A percentile compares a stretch with the other conserved stretches of the same genome.
These are phyloP conservation scores for Rhipidocladum racemiflorum DNA, from an alignment of 176 grass and related monocot genomes.

Conservation along the genomic window DNA sequence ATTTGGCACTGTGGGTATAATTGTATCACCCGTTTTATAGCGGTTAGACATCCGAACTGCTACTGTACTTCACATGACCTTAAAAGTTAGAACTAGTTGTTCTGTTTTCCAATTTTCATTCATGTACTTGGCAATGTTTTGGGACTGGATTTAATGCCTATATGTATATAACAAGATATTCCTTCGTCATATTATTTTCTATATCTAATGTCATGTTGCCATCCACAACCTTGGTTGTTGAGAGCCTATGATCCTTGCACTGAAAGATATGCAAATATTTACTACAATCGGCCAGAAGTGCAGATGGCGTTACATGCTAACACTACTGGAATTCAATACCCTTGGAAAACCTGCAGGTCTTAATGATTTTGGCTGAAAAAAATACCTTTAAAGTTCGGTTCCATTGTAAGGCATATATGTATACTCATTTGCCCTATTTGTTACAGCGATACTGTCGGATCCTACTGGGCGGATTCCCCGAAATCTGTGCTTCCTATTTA, in stretches of 20 bases:
- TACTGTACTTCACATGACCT: neutral
- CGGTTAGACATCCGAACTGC: conserved; percentile 2
- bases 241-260: conserved; percentile 99
- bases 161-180: conserved; percentile 15
- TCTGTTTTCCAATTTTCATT: neutral
- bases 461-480: conserved; percentile 88
- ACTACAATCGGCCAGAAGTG: conserved; percentile 90
- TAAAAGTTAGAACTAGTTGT: neutral
- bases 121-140: conserved; percentile 1
- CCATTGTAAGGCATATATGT: neutral
- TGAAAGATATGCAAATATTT: conserved; percentile 70
- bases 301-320: conserved; percentile 90
- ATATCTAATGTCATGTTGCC: conserved; percentile 23
- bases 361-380: neutral
- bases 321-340: conserved; percentile 70
- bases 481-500: conserved; percentile 99
- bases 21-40: neutral
- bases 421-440: conserved; percentile 21
- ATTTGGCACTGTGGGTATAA: neutral
- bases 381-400: neutral
- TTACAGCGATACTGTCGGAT: conserved; percentile 69
- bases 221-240: conserved; percentile 83
- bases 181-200: neutral
- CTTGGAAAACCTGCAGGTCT: conserved; percentile 95
- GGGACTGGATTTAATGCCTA: conserved; percentile 7